A percentile compares a stretch with the other conserved stretches of the same genome.
Evolutionary conservation across 2,329 filamentous ascomycete genomes (phyloP).

Genomic region (Pseudocercospora crystallina): DNA sequence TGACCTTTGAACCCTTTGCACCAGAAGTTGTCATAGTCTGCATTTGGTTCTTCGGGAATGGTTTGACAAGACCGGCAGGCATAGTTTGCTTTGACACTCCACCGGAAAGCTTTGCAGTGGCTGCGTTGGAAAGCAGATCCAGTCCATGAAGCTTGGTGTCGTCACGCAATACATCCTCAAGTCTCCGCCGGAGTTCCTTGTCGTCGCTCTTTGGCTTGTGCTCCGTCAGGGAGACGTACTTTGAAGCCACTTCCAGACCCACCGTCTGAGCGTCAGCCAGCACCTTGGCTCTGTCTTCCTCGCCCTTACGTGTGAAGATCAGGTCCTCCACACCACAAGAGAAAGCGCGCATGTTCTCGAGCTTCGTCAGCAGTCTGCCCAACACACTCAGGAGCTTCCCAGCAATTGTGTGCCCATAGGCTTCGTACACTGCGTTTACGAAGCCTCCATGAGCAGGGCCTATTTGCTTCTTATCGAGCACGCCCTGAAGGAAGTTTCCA

Average conservation of each 20-base stretch:
- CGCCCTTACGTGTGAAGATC: constrained; percentile 76
- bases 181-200: constrained; percentile 69
- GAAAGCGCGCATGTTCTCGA: constrained; percentile 90
- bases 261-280: constrained; percentile 66
- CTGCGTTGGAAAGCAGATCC: constrained; percentile 81
- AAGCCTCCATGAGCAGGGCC: constrained; percentile 84
- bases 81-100: constrained; percentile 76
- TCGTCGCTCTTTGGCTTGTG: constrained; percentile 62
- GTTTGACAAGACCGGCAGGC: constrained; percentile 79
- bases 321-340: constrained; percentile 97
- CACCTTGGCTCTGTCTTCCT: constrained; percentile 66
- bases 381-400: constrained; percentile 87
- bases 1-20: constrained; percentile 89
- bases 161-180: constrained; percentile 88
- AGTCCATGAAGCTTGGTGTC: constrained; percentile 86
- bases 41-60: constrained; percentile 97
- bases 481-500: constrained; percentile 84
- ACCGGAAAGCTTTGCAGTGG: constrained; percentile 69
- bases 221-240: constrained; percentile 81
- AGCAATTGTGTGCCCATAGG: constrained; percentile 83
- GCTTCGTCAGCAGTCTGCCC: constrained; percentile 83
- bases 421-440: constrained; percentile 88
- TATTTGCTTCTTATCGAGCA: constrained; percentile 93
- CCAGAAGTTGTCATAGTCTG: constrained; percentile 97
- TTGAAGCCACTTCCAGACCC: constrained; percentile 76